These are phyloP conservation scores for Sporothrix protearum DNA, from an alignment of 2,329 filamentous ascomycete species.

Conservation along the genomic window DNA sequence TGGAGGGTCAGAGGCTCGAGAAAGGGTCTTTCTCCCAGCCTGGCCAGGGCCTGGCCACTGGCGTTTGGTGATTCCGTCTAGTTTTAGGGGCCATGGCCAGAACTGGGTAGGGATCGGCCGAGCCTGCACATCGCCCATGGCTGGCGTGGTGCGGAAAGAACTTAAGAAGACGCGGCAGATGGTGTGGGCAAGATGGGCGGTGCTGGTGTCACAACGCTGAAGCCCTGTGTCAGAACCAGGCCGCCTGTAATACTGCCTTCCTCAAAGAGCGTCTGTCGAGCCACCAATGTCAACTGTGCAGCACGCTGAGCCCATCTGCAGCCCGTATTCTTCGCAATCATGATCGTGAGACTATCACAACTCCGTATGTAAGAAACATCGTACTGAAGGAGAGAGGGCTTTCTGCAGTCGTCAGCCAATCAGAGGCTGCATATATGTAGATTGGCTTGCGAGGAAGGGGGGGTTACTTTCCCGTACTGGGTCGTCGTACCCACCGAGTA, in stretches of 20 bases:
- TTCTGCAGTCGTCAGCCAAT: neutral
- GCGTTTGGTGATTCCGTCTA: neutral
- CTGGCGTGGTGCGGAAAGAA: neutral
- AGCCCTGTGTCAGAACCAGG: neutral
- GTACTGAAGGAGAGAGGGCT: neutral
- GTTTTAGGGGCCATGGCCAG: neutral
- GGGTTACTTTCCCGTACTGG: constrained; percentile 1
- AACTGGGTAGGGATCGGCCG: neutral
- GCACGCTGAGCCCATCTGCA: neutral
- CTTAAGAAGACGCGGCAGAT: neutral
- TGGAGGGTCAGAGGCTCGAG: no score
- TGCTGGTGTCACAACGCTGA: neutral
- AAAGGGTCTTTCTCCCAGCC: neutral
- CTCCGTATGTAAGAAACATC: no score
- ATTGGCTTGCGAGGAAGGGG: neutral
- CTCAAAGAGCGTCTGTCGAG: neutral
- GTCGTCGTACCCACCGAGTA: neutral
- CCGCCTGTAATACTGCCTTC: neutral
- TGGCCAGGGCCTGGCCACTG: neutral
- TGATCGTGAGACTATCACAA: no score
- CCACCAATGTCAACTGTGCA: neutral
- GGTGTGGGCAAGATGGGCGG: neutral
- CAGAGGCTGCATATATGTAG: neutral
- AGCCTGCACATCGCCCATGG: neutral
- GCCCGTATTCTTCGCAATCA: no score